These are phyloP conservation scores for Dendryphion nanum DNA, from an alignment of 2,329 filamentous ascomycete genomes.

Conservation along the genomic window DNA sequence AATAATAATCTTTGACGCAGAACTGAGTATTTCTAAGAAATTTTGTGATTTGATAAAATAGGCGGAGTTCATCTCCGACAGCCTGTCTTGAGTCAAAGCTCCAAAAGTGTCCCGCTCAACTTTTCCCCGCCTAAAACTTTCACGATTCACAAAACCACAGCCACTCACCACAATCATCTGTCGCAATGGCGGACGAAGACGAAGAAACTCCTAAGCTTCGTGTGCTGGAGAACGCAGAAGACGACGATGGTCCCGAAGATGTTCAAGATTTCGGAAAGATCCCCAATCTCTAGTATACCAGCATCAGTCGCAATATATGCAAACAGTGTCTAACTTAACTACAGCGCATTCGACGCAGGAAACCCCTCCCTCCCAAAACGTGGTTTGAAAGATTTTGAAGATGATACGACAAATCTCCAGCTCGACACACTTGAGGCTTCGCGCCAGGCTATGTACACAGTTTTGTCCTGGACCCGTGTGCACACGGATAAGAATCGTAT, in stretches of 20 bases:
- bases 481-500: constrained; percentile 67
- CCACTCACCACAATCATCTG: constrained; percentile 1
- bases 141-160: background rate
- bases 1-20: too few species aligned
- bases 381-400: constrained; percentile 96
- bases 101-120: background rate
- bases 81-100: constrained; percentile 4
- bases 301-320: constrained; percentile 1
- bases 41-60: too few species aligned
- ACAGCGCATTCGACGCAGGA: constrained; percentile 21
- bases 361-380: constrained; percentile 72
- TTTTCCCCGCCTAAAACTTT: background rate
- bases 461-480: constrained; percentile 72
- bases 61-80: too few species aligned
- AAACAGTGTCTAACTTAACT: background rate
- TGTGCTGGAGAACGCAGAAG: constrained; percentile 21
- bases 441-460: constrained; percentile 83
- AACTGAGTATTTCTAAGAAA: too few species aligned
- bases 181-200: constrained; percentile 35
- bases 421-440: constrained; percentile 75
- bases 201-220: constrained; percentile 31
- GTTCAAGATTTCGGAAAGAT: constrained; percentile 84
- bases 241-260: constrained; percentile 71
- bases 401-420: constrained; percentile 83
- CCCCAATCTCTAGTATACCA: constrained; percentile 49